These are phyloP conservation scores for Candida mesenterica DNA, from an alignment of 1,139 yeast species.

Conservation along the genomic window DNA sequence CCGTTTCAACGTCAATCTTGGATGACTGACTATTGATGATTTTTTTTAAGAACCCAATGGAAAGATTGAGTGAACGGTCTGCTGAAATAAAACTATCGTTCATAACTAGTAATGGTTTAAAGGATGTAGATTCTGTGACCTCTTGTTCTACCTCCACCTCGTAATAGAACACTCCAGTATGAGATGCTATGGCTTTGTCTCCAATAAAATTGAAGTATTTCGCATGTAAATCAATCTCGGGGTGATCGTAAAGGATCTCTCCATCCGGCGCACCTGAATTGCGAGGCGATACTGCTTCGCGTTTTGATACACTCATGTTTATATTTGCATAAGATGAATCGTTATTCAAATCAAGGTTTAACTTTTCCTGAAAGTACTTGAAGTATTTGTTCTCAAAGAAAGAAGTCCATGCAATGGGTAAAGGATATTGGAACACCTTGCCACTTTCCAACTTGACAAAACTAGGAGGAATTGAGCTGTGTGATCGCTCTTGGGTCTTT, in stretches of 20 bases:
- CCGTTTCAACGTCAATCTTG: conserved; percentile 29
- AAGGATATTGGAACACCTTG: conserved; percentile 28
- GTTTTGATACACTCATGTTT: conserved; percentile 17
- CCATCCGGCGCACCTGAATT: too few species aligned
- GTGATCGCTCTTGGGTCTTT: conserved; percentile 18
- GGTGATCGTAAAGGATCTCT: neutral
- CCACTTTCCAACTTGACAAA: conserved; percentile 26
- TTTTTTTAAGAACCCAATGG: conserved; percentile 38
- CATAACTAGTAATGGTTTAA: conserved; percentile 33
- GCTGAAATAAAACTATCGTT: conserved; percentile 37
- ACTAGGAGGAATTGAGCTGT: conserved; percentile 21
- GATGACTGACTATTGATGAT: conserved; percentile 13
- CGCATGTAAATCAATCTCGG: conserved; percentile 9
- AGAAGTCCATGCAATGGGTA: conserved; percentile 45
- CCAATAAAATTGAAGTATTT: conserved; percentile 35
- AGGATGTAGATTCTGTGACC: conserved; percentile 29
- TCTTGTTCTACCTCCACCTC: conserved; percentile 37
- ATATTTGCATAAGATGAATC: conserved; percentile 33
- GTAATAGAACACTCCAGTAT: conserved; percentile 37
- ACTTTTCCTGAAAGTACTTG: conserved; percentile 20
- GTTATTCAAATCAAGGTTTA: conserved; percentile 25
- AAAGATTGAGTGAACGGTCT: conserved; percentile 31
- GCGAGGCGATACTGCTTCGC: too few species aligned
- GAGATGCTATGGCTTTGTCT: conserved; percentile 31
- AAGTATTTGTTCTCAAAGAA: conserved; percentile 27